Conservation (phyloP, 2,329 filamentous ascomycete species). For the Biscogniauxia marginata region DNA sequence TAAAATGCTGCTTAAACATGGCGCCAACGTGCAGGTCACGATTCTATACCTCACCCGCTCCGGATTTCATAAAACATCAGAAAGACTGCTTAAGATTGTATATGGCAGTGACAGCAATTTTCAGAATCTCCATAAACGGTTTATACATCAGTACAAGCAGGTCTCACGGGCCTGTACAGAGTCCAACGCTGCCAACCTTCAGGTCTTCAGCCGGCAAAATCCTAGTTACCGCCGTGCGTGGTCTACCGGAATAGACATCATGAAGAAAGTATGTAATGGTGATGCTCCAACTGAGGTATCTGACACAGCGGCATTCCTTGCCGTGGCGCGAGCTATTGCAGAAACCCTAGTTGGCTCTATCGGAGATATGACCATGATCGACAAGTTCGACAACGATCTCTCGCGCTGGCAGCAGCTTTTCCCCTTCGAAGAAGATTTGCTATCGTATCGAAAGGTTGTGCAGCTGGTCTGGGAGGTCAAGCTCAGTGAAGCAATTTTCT, state of each 20-base stretch:
- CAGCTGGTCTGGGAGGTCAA: slow-evolving; percentile 3
- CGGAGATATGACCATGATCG: slow-evolving; percentile 2
- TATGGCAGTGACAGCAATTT: background rate
- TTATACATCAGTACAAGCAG: slow-evolving; percentile 6
- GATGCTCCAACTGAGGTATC: slow-evolving; percentile 2
- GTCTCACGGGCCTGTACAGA: background rate
- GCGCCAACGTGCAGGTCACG: slow-evolving; percentile 6
- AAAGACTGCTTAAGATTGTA: slow-evolving; percentile 1
- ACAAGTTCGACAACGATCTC: slow-evolving; percentile 11
- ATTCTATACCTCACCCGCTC: slow-evolving; percentile 3
- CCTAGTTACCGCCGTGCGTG: slow-evolving; percentile 4
- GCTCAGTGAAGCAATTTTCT: slow-evolving; percentile 1
- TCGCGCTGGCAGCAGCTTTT: slow-evolving; percentile 9
- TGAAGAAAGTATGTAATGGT: slow-evolving; percentile 4
- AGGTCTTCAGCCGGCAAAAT: slow-evolving; percentile 1
- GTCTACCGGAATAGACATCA: slow-evolving; percentile 5
- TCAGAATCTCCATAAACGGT: slow-evolving; percentile 2
- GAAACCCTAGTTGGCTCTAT: slow-evolving; percentile 2
- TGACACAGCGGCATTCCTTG: slow-evolving; percentile 6
- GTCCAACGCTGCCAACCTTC: background rate
- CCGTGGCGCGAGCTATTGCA: slow-evolving; percentile 7
- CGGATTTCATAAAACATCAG: slow-evolving; percentile 1
- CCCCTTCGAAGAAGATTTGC: slow-evolving; percentile 3
- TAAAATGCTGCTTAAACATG: slow-evolving; percentile 4
- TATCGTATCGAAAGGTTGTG: slow-evolving; percentile 1